Base-by-base conservation (phyloP, 2,329 filamentous ascomycete genomes). In the Helotiales sp. region DNA sequence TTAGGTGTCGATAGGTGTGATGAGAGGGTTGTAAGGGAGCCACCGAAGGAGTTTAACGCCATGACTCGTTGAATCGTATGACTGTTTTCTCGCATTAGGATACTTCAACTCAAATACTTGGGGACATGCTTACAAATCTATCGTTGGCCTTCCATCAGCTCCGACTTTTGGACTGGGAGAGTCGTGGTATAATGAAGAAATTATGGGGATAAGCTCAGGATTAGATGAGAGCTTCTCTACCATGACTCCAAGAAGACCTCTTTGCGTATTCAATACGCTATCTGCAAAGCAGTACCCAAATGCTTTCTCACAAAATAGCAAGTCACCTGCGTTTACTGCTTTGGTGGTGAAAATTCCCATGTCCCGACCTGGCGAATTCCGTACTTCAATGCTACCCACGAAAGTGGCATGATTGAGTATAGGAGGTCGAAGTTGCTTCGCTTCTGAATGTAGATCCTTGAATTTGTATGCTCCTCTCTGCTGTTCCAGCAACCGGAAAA, bases 301-400 rank as follows among this genome's bases (percentile, higher is more conserved):
- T 25, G 62, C 58, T 19, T 64, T 64, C 40, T 64, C 62, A 33
- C 60, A 64, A 5, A 63, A 36, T 2, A 64, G 60, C 2, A 64
- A 30, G 15, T 63, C 60, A 10, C 60, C 56, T 6, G 54, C 52
- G 40, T 60, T 61, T 5, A 64, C 50, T 8, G 51, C 48, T 27
- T 44, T 54, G 1, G 52, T 62, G 10, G 54, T 61, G 49, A 62
- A 63, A 2, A 63, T 19, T n/a, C 58, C 61, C 27, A 31, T 29
- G 2, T 46, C 61, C 13, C 51, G 50, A 31, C 40, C 53, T 0
- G 30, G 33, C 2, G 57, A 58, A n/a, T 33, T 15, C 29, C 59
- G 57, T 3, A 57, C 47, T 31, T 55, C 51, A 1, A 60, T 46
- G n/a, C 42, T 15, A 13, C 54, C 57, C 5, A 56, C 25, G 13